Base-by-base conservation (phyloP, 352 stramenopile genomes). In the Pythium chondricola region DNA sequence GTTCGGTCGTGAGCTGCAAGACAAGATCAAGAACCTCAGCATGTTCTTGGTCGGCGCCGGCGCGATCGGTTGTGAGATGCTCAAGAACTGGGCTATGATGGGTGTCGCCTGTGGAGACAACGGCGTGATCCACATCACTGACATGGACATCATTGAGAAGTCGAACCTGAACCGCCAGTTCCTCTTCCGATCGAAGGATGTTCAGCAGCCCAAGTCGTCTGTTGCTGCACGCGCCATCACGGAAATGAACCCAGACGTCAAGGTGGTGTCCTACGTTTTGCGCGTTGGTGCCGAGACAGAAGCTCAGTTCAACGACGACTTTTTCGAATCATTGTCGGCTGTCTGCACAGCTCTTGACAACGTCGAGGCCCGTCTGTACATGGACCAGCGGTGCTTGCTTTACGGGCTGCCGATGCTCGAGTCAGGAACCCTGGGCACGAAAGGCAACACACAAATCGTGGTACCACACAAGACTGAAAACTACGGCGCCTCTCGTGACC, bases 61-160 rank as follows among this genome's bases (percentile, higher is more conserved):
- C 39, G 97, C 97, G 4, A 99, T 99, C 60, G 97, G 97, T 4
- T 99, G 97, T 63, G 97, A 99, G 74, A 98, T 99, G 93, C 81
- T 99, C 6, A 99, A 99, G 77, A 99, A 99, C 67, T 99, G 95
- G 95, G 97, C 97, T 1, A 88, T 99, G 63, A 99, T 99, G 95
- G 97, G 97, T 26, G 85, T 99, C 5, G 87, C 85, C 7, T 96
- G 77, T 51, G 78, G 72, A 21, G 78, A 86, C 24, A 58, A 80
- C 26, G 91, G 90, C 9, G 72, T 70, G 8, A 92, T 99, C 40
- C 75, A 98, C 50, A 87, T 99, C 18, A 99, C 97, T 1, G 97
- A 99, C 62, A 99, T 99, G 96, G 97, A 99, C 66, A 91, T 86
- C 30, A 99, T 99, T 58, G 97, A 99, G 74, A 98, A 98, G 61